Percentiles rank a stretch among this genome's conserved stretches.
These are phyloP conservation scores for Ophiosphaerella narmari DNA, from an alignment of 2,329 filamentous ascomycete genomes.

Conservation along the genomic window DNA sequence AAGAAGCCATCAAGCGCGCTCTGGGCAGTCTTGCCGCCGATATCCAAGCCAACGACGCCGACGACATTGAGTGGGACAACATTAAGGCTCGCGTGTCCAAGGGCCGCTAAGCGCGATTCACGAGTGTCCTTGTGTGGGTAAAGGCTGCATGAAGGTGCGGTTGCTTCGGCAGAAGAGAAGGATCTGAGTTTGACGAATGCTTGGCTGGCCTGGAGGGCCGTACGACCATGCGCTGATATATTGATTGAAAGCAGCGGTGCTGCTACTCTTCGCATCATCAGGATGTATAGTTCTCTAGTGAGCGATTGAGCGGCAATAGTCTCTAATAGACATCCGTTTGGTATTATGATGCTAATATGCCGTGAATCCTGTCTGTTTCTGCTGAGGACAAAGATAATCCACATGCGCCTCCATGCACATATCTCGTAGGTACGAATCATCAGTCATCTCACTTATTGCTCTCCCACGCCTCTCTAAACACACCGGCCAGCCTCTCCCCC, in stretches of 20 bases:
- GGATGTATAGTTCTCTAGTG: constrained; percentile 16
- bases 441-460: constrained; percentile 28
- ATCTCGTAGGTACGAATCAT: neutral
- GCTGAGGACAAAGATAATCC: neutral
- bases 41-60: constrained; percentile 81
- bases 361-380: constrained; percentile 1
- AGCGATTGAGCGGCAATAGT: constrained; percentile 26
- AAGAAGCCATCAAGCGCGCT: constrained; percentile 80
- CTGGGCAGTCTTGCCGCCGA: constrained; percentile 76
- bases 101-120: constrained; percentile 50
- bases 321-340: constrained; percentile 23
- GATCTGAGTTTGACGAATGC: constrained; percentile 19
- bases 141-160: constrained; percentile 19
- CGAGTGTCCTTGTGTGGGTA: constrained; percentile 23
- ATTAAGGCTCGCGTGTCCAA: constrained; percentile 62
- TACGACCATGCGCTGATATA: neutral
- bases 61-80: constrained; percentile 79
- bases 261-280: constrained; percentile 15
- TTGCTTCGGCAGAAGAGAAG: constrained; percentile 19
- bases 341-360: constrained; percentile 11
- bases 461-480: constrained; percentile 76
- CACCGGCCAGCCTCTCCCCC: constrained; percentile 65
- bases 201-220: neutral
- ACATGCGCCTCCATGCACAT: neutral
- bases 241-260: constrained; percentile 8